Conservation (phyloP, 2,329 filamentous ascomycete species). For the Coccinonectria pachysandricola region DNA sequence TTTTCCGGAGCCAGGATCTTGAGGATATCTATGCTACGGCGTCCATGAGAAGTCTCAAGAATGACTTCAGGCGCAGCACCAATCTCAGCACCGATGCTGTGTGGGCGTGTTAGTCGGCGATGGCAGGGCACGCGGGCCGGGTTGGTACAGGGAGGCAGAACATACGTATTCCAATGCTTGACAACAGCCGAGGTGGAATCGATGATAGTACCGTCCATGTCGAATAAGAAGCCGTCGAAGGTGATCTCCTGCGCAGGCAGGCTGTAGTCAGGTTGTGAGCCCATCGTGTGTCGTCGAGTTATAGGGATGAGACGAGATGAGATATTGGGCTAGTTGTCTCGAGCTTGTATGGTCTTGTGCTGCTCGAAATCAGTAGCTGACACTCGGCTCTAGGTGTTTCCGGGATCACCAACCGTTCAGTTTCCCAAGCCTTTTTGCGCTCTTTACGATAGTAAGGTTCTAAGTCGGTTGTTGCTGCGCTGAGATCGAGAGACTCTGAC, state of each 20-base stretch:
- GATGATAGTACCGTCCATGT: constrained; percentile 78
- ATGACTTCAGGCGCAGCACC: constrained; percentile 78
- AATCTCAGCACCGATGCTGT: constrained; percentile 69
- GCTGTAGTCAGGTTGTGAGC: constrained; percentile 27
- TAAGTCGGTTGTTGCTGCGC: too few relatives aligned
- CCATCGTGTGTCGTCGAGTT: too few relatives aligned
- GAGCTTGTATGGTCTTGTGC: too few relatives aligned
- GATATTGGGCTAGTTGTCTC: too few relatives aligned
- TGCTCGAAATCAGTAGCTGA: too few relatives aligned
- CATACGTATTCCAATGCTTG: constrained; percentile 66
- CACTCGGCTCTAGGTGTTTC: too few relatives aligned
- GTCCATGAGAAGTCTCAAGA: constrained; percentile 81
- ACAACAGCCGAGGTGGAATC: constrained; percentile 68
- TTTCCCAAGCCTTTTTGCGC: too few relatives aligned
- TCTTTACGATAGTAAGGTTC: too few relatives aligned
- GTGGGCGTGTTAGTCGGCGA: background rate
- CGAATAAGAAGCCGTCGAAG: constrained; percentile 53
- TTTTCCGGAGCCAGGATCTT: constrained; percentile 69
- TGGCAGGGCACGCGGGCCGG: constrained; percentile 1
- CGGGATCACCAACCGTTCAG: too few relatives aligned
- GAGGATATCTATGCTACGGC: constrained; percentile 79
- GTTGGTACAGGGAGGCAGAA: constrained; percentile 2
- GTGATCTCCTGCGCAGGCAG: constrained; percentile 35
- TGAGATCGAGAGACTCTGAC: too few relatives aligned
- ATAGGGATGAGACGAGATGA: too few relatives aligned